Evolutionary conservation across 768 basidiomycete genomes (phyloP).

Genomic region (Erythrobasidium yunnanense): DNA sequence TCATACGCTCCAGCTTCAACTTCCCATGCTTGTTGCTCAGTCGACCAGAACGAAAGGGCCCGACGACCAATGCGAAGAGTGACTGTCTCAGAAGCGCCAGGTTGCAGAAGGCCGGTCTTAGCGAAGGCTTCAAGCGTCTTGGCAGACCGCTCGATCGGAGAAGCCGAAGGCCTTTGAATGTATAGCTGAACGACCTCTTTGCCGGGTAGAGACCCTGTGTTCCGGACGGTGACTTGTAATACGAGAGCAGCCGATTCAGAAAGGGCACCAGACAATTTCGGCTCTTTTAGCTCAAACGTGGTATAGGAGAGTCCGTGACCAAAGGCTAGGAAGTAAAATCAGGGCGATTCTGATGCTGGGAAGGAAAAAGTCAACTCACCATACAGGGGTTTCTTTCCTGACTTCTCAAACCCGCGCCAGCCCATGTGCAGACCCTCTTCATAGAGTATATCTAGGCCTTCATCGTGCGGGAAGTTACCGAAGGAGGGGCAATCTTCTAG

Average conservation of each 20-base stretch:
- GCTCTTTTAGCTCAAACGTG: background rate
- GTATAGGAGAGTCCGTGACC: background rate
- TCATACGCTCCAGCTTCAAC: background rate
- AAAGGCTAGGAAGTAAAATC: background rate
- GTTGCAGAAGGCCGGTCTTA: background rate
- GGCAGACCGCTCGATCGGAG: background rate
- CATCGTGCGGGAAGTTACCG: background rate
- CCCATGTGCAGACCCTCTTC: background rate
- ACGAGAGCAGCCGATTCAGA: background rate
- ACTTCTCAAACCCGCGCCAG: background rate
- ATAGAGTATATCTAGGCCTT: background rate
- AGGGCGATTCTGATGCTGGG: background rate
- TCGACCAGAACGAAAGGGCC: background rate
- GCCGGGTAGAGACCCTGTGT: background rate
- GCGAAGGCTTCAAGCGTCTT: background rate
- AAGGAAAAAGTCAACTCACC: background rate
- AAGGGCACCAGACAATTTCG: background rate
- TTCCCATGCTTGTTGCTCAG: background rate
- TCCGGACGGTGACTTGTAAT: background rate
- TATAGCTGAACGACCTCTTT: background rate
- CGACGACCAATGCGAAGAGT: background rate
- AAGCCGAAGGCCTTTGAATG: background rate
- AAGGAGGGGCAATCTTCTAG: background rate
- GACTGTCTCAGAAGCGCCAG: background rate
- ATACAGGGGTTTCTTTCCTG: background rate